Conservation (phyloP, 495 filamentous ascomycete species). For the Podospora bellae-mahoneyi region DNA sequence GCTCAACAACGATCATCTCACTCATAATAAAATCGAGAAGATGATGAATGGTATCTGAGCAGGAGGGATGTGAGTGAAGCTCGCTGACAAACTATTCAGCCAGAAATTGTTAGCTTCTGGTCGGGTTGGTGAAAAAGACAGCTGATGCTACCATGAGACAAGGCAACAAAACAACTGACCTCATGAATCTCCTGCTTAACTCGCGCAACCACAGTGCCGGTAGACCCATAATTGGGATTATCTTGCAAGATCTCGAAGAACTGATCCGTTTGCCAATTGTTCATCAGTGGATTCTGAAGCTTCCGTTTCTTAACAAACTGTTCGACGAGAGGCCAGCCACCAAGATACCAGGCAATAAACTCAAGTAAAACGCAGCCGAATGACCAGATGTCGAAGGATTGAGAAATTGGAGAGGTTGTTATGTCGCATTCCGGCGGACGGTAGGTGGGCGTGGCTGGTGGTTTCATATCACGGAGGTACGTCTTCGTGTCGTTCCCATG, state of each 20-base stretch:
- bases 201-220: not conserved
- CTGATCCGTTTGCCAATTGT: not conserved
- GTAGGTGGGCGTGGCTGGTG: conserved; percentile 16
- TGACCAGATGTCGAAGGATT: conserved; percentile 27
- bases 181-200: conserved; percentile 4
- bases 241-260: conserved; percentile 2
- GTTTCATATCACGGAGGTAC: conserved; percentile 1
- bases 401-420: not conserved
- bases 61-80: not conserved
- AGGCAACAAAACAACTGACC: not conserved
- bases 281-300: not conserved
- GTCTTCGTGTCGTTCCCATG: conserved; percentile 12
- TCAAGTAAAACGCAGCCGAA: conserved; percentile 31
- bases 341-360: conserved; percentile 30
- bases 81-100: conserved; percentile 2
- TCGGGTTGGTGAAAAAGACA: not conserved
- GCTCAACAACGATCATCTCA: not conserved
- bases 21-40: conserved; percentile 7
- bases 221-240: not conserved
- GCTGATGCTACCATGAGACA: not conserved
- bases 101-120: not conserved
- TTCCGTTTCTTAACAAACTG: conserved; percentile 8
- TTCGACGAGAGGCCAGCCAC: conserved; percentile 11
- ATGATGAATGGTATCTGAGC: not conserved
- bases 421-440: conserved; percentile 20